Evolutionary conservation across 2,329 filamentous ascomycete species (phyloP), one percentile per base, ranked within the genome.

Genomic region (Saccharata proteae): DNA sequence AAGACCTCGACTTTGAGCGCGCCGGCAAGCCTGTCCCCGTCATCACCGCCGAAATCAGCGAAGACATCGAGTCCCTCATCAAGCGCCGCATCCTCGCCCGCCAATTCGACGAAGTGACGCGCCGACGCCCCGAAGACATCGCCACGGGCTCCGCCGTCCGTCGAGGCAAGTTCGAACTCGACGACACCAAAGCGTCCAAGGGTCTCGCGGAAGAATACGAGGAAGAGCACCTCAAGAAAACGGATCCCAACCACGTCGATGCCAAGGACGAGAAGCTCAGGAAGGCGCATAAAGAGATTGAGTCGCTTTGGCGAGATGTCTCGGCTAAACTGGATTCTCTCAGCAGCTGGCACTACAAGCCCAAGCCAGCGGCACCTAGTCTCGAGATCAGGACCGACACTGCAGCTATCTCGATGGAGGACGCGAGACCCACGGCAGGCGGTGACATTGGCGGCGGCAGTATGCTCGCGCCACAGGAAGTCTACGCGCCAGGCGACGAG

Each of bases 1-100:
- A 96, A 59, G 85, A 96, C 46, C 70, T 98, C 16, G 88, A 96
- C 42, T 98, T 96, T 50, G 90, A 98, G 59, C 77, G 92, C 46
- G 75, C 83, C 14, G 90, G 90, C 48, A 98, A 96, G 55, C 88
- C 90, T 1, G 80, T 96, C 1, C 84, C 88, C 2, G 81, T 96
- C 38, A 85, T 94, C 52, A 96, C 90, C 0, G 78, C 82, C 24
- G 86, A 94, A 54, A 69, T 92, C 23, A 92, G 77, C 32, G 86
- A 94, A 54, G 77, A 77, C 45, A 92, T 98, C 35, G 90, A 98
- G 57, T 79, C 82, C 19, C 71, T 98, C 37, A 86, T 98, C 62
- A 96, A 96, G 59, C 75, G 84, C 22, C 80, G 90, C 29, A 94
- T 98, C 43, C 62, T 96, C 10, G 77, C 81, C 1, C 77, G 79